These are phyloP conservation scores for Chytriomyces confervae DNA, from an alignment of 192 early-diverging fungal species.

Conservation along the genomic window DNA sequence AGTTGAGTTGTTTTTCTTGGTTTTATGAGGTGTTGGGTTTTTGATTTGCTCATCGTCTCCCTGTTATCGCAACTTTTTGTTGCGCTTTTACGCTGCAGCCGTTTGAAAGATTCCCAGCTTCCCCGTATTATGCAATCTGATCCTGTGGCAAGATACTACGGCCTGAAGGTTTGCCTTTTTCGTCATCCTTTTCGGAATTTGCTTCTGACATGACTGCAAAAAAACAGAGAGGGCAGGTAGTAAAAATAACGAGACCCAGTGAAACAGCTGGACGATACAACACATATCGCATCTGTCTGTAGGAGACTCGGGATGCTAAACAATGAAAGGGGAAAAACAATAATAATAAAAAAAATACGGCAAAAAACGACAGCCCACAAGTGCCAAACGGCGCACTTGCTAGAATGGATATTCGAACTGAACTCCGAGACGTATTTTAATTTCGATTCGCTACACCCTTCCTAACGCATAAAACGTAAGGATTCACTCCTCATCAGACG, in stretches of 20 bases:
- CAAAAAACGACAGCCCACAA: too few relatives aligned
- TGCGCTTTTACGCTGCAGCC: conserved; percentile 51
- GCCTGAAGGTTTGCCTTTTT: conserved; percentile 70
- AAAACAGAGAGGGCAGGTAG: conserved; percentile 66
- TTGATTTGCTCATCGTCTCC: background rate
- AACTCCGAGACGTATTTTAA: too few relatives aligned
- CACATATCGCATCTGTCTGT: conserved; percentile 94
- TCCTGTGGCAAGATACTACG: conserved; percentile 96
- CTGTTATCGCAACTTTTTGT: background rate
- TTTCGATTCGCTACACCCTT: too few relatives aligned
- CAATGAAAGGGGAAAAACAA: background rate
- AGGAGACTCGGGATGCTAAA: conserved; percentile 31
- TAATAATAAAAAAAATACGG: background rate
- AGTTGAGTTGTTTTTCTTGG: conserved; percentile 59
- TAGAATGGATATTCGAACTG: background rate
- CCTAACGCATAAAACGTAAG: too few relatives aligned
- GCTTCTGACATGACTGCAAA: background rate
- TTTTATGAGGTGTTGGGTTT: too few relatives aligned
- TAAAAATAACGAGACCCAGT: conserved; percentile 91
- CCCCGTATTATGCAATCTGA: conserved; percentile 88
- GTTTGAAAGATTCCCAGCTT: conserved; percentile 93
- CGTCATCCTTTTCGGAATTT: conserved; percentile 56
- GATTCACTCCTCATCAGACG: conserved; percentile 8
- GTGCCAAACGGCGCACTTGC: background rate
- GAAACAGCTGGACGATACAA: conserved; percentile 95